These are phyloP conservation scores for Ogataea neopini DNA, from an alignment of 805 yeast species.

Conservation along the genomic window DNA sequence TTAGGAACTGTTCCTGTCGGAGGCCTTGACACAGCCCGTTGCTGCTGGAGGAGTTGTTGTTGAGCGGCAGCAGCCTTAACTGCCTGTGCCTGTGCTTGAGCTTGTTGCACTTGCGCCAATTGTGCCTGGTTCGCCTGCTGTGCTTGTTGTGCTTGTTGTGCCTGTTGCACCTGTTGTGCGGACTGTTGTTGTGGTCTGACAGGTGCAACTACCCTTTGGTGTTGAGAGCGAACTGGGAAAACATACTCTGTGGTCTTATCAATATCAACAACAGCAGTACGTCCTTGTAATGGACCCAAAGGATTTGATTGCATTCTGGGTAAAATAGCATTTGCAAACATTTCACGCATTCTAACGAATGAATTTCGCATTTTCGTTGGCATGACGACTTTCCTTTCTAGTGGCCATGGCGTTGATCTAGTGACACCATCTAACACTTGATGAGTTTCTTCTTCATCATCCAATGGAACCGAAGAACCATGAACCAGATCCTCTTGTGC, in stretches of 20 bases:
- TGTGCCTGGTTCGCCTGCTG: conserved; percentile 9
- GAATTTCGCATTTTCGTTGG: conserved; percentile 71
- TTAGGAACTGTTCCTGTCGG: conserved; percentile 7
- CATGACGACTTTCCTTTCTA: conserved; percentile 70
- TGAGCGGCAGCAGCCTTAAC: conserved; percentile 8
- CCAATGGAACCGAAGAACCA: conserved; percentile 50
- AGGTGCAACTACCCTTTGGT: conserved; percentile 23
- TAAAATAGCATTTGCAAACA: conserved; percentile 83
- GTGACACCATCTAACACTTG: conserved; percentile 88
- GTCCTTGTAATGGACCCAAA: conserved; percentile 77
- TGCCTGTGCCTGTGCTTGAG: conserved; percentile 11
- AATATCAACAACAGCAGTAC: conserved; percentile 73
- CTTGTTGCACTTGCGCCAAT: not conserved
- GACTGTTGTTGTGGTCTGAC: conserved; percentile 7
- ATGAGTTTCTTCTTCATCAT: conserved; percentile 91
- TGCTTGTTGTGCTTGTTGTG: not conserved
- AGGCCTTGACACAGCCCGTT: conserved; percentile 6
- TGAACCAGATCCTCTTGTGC: conserved; percentile 65
- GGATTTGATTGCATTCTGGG: conserved; percentile 59
- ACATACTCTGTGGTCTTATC: conserved; percentile 69
- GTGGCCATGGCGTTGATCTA: conserved; percentile 76
- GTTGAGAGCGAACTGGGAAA: conserved; percentile 53
- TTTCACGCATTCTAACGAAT: conserved; percentile 86
- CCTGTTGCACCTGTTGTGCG: not conserved
- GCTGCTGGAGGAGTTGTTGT: conserved; percentile 15